Conservation (phyloP, 2,329 filamentous ascomycete species). For the Fusarium anthophilum region DNA sequence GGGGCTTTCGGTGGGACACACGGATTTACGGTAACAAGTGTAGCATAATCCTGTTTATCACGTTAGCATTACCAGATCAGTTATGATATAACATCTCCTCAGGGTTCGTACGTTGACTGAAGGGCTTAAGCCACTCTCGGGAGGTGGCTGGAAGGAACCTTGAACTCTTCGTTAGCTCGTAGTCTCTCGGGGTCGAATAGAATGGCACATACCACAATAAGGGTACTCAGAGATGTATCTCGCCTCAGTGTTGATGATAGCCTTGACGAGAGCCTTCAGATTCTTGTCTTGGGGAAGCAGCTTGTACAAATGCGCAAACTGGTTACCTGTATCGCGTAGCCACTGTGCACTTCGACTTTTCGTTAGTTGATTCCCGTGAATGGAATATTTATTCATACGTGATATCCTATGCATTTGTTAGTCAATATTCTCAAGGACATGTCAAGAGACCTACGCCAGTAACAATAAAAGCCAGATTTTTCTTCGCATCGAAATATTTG, state of each 20-base stretch:
- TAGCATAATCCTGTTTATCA: neutral
- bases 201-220: slow-evolving; percentile 1
- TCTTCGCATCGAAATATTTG: slow-evolving; percentile 13
- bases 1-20: neutral
- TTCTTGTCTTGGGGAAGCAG: slow-evolving; percentile 10
- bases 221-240: slow-evolving; percentile 19
- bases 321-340: slow-evolving; percentile 16
- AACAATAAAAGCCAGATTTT: slow-evolving; percentile 14
- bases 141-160: slow-evolving; percentile 20
- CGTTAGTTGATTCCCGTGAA: neutral
- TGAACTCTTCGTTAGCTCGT: neutral
- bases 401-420: neutral
- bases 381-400: neutral
- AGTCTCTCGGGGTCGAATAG: accelerated
- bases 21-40: slow-evolving; percentile 10
- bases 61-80: neutral
- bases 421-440: accelerated
- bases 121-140: slow-evolving; percentile 12
- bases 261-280: slow-evolving; percentile 8
- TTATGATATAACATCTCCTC: neutral
- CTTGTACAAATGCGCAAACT: slow-evolving; percentile 25
- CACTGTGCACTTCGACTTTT: neutral
- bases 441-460: neutral
- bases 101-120: slow-evolving; percentile 1
- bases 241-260: slow-evolving; percentile 22